Evolutionary conservation across 441 rosid species (phyloP), one percentile per base, ranked within the genome.

Genomic region (Metrosideros polymorpha): DNA sequence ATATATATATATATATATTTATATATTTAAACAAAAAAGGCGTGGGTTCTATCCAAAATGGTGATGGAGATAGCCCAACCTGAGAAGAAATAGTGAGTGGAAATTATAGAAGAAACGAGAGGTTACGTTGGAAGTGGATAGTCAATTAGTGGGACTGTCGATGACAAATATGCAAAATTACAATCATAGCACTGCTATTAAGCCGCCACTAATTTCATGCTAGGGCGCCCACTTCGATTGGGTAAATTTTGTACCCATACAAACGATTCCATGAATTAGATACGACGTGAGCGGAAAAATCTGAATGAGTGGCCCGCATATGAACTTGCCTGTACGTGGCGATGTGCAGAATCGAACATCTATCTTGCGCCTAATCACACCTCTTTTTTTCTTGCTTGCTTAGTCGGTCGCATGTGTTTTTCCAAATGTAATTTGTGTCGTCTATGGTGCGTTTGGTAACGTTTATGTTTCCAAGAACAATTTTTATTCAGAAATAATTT

Each of bases 61-160:
- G 29, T n/a, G n/a, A 13, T 25, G 29, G 6, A 55, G 25, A 47
- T 25, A 25, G 29, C 29, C 25, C 4, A 27, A 55, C 29, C 14
- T 3, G 0, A 9, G 3, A 24, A 25, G 1, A 55, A 55, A 25
- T 55, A 25, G 14, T n/a, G 2, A 14, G 12, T 57, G 32, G 4
- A 57, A 57, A 12, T 57, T n/a, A n/a, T 5, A 57, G 8, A 5
- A n/a, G 4, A 57, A n/a, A 27, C 14, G 2, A 6, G 32, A 12
- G 14, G 30, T n/a, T 1, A 4, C 8, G 5, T 57, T n/a, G 12
- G 14, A 1, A 57, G 32, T 0, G 2, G 17, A 0, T 12, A 6
- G 14, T 57, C 27, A n/a, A 57, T 55, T 2, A 13, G 0, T 1
- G 0, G 19, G 1, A 57, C 13, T 56, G n/a, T 1, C 0, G 3